Conservation (phyloP, 306 rosid species). For the Ormosia semicastrata region DNA sequence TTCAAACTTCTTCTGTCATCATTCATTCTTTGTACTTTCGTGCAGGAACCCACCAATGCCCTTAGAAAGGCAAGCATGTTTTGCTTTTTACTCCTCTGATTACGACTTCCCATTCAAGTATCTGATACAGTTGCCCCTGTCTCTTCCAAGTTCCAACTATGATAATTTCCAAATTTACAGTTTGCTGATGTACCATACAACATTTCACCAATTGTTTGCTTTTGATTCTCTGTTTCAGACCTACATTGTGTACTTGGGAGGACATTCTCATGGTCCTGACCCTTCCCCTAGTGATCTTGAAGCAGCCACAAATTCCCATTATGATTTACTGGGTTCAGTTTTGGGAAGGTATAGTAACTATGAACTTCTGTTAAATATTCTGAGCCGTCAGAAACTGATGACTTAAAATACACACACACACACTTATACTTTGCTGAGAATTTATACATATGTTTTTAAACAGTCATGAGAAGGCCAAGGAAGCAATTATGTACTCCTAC, state of each 20-base stretch:
- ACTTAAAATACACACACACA: too few relatives aligned
- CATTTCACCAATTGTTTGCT: neutral
- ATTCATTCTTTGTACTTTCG: conserved; percentile 14
- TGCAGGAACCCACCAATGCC: conserved; percentile 18
- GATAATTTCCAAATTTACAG: neutral
- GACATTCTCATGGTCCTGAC: conserved; percentile 28
- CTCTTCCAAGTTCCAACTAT: neutral
- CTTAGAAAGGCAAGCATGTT: conserved; percentile 26
- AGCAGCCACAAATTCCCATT: conserved; percentile 22
- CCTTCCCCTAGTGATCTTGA: conserved; percentile 24
- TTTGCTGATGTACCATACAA: neutral
- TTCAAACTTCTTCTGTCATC: conserved; percentile 20
- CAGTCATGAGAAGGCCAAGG: conserved; percentile 4
- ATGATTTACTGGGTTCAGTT: conserved; percentile 22
- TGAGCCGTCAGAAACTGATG: too few relatives aligned
- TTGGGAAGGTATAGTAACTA: conserved; percentile 23
- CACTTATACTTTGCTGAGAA: neutral
- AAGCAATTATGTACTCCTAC: conserved; percentile 49
- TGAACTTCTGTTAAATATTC: neutral
- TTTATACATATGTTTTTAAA: neutral
- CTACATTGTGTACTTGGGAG: conserved; percentile 27
- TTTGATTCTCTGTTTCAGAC: neutral
- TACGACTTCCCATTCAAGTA: neutral
- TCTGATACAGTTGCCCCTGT: neutral
- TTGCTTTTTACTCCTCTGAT: neutral